These are phyloP conservation scores for Pharnaceum exiguum DNA, from an alignment of 148 eudicot species.

Conservation along the genomic window DNA sequence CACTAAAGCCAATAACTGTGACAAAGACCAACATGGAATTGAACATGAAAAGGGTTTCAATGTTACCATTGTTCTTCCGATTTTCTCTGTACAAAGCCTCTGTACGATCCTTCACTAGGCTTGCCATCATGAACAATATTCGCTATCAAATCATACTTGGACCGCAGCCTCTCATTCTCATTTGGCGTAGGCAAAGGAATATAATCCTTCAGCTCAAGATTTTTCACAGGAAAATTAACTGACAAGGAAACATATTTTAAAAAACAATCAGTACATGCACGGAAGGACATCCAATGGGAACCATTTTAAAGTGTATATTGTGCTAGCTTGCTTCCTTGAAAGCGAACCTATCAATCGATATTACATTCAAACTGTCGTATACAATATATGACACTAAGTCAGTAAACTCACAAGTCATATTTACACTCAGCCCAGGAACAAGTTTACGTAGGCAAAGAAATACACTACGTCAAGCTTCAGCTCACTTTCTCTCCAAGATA, in stretches of 20 bases:
- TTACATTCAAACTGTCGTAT: too few relatives aligned
- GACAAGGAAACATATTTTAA: conserved; percentile 7
- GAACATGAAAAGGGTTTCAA: background rate
- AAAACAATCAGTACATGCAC: background rate
- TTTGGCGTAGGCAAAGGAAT: conserved; percentile 76
- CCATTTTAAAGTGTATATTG: too few relatives aligned
- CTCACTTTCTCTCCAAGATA: too few relatives aligned
- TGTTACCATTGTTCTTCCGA: conserved; percentile 93
- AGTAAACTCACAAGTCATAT: too few relatives aligned
- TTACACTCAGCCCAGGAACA: too few relatives aligned
- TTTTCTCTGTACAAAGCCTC: conserved; percentile 94
- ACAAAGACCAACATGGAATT: background rate
- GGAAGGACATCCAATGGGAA: background rate
- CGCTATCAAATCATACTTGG: conserved; percentile 91
- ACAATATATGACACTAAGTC: too few relatives aligned
- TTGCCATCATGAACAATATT: conserved; percentile 97
- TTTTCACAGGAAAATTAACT: conserved; percentile 98
- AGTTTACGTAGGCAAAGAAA: too few relatives aligned
- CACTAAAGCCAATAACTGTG: too few relatives aligned
- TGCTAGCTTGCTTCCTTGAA: too few relatives aligned
- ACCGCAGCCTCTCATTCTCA: conserved; percentile 53
- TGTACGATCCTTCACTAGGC: conserved; percentile 91
- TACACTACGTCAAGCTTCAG: too few relatives aligned
- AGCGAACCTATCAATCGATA: too few relatives aligned
- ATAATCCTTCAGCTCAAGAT: conserved; percentile 93